These are phyloP conservation scores for Lentinula edodes DNA, from an alignment of 768 basidiomycete species.

Conservation along the genomic window DNA sequence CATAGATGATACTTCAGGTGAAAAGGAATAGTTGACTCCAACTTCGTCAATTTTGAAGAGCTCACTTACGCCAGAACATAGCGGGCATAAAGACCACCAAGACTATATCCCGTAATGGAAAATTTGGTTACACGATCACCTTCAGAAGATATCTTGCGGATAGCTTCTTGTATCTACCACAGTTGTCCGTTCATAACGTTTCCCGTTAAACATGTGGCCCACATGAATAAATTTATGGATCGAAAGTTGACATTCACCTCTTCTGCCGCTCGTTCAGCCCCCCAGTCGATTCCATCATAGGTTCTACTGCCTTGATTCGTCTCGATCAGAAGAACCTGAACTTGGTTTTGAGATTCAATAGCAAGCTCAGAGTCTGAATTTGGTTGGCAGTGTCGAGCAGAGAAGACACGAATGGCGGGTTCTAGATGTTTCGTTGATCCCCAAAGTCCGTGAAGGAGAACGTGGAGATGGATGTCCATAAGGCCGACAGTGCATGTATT, in stretches of 20 bases:
- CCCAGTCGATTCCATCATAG: conserved; percentile 30
- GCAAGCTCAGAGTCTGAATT: background rate
- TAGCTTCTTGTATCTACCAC: conserved; percentile 14
- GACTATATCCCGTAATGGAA: conserved; percentile 24
- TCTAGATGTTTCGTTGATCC: conserved; percentile 18
- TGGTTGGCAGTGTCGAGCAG: background rate
- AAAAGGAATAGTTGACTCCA: background rate
- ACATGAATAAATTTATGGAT: too few relatives aligned
- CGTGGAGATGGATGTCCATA: conserved; percentile 12
- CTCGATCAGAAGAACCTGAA: conserved; percentile 21
- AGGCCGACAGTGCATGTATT: too few relatives aligned
- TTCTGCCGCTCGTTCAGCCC: conserved; percentile 23
- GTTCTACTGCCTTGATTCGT: conserved; percentile 17
- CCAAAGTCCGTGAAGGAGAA: conserved; percentile 24
- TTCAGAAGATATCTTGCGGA: conserved; percentile 16
- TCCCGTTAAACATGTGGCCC: too few relatives aligned
- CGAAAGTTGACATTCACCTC: background rate
- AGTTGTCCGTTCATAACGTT: too few relatives aligned
- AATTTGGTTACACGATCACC: conserved; percentile 19
- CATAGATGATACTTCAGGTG: conserved; percentile 11
- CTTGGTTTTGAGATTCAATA: conserved; percentile 5
- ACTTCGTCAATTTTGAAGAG: too few relatives aligned
- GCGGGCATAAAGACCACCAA: conserved; percentile 31
- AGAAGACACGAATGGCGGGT: conserved; percentile 14
- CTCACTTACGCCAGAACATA: conserved; percentile 22